Base-by-base conservation (phyloP, 768 basidiomycete genomes). In the Hortiboletus campestris region DNA sequence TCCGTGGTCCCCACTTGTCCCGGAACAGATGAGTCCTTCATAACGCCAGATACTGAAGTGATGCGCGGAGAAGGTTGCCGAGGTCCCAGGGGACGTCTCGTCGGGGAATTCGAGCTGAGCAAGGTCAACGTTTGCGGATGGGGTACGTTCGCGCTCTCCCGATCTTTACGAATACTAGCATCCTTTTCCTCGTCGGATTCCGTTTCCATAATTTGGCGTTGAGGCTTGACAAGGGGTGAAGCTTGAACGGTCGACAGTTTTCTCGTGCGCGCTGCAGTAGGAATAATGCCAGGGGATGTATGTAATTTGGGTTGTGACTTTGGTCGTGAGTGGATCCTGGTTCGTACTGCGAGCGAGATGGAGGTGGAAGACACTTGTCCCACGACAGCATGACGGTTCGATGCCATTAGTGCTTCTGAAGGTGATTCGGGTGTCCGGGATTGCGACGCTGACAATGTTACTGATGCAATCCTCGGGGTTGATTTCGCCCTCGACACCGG, bases 281-380 rank as follows among this genome's bases (percentile, higher is more conserved):
- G 40, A 11, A 53, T 40, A 31, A 25, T 25, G 25, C 39, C 58
- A 25, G 53, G 36, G 4, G 62, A 53, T n/a, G 51, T 19, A 3
- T 52, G 58, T 25, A 74, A 53, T 60, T 68, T 75, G 3, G 75
- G 73, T 50, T 76, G 75, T 3, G 75, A 77, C 46, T 52, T 60
- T 6, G 74, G 72, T 20, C 72, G 66, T 28, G 67, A 60, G 13
- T 71, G 61, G 4, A 47, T 55, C 20, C 62, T 56, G 2, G 53
- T 14, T 19, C 53, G 56, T 17, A 44, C 45, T 2, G 13, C 41
- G 11, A 39, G 22, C 2, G 60, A 55, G 6, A 32, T 16, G 5
- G 49, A 35, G 13, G 28, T 16, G 34, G 52, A 20, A 32, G 58
- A 46, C 22, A 28, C 6, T 31, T 57, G 54, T 22, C 7, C 45